A percentile compares a stretch with the other conserved stretches of the same genome.
Conservation (phyloP, 1,284 basidiomycete genomes). For the Ganoderma resinaceum region DNA sequence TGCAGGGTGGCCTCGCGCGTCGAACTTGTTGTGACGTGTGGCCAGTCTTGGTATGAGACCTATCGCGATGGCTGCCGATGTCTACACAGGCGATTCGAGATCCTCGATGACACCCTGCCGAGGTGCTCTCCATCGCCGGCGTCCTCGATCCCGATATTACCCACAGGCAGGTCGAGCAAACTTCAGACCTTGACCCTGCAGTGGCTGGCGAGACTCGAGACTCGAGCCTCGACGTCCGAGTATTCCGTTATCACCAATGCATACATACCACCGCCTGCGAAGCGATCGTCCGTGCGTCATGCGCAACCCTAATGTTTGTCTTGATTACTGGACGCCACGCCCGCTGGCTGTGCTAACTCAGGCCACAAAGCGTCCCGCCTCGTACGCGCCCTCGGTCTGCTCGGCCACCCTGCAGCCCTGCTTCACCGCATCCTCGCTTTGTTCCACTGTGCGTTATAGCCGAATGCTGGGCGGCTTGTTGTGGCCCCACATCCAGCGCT, state of each 20-base stretch:
- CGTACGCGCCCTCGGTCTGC: conserved; percentile 1
- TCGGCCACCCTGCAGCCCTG: conserved; percentile 1
- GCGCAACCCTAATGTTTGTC: not conserved
- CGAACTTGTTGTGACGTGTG: not conserved
- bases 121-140: not conserved
- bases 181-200: not conserved
- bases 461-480: conserved; percentile 2
- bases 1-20: not conserved
- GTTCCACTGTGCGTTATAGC: not conserved
- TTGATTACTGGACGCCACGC: not conserved
- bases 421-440: not conserved
- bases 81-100: not conserved
- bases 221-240: not conserved
- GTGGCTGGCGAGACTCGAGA: not conserved
- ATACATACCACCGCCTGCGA: not conserved
- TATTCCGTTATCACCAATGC: not conserved
- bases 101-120: not conserved
- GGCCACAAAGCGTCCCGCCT: no score
- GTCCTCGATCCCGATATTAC: not conserved
- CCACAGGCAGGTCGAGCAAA: not conserved
- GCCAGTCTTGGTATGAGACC: not conserved
- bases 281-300: not conserved
- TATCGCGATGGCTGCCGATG: not conserved
- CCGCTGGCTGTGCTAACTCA: not conserved
- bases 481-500: not conserved